These are phyloP conservation scores for Calonectria ilicicola DNA, from an alignment of 2,329 filamentous ascomycete genomes.

Conservation along the genomic window DNA sequence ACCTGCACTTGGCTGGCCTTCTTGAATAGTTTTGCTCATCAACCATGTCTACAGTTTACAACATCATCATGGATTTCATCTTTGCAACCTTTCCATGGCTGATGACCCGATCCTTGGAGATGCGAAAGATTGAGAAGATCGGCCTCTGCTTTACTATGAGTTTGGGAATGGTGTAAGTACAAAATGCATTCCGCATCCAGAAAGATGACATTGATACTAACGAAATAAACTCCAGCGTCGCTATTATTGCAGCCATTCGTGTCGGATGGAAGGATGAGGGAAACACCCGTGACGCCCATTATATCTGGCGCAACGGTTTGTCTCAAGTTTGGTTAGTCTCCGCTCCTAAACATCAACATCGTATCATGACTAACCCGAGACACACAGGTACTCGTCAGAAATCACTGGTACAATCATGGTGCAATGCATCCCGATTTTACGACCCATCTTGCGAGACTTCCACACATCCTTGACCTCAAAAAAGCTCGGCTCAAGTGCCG, in stretches of 20 bases:
- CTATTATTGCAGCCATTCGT: constrained; percentile 60
- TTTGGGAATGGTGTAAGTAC: constrained; percentile 57
- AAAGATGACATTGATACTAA: neutral
- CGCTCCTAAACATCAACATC: neutral
- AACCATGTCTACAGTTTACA: constrained; percentile 54
- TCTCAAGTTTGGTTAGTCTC: constrained; percentile 39
- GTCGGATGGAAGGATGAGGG: constrained; percentile 62
- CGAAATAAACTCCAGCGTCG: constrained; percentile 47
- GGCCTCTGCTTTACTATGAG: constrained; percentile 64
- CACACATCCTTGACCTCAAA: constrained; percentile 40
- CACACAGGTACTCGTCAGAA: constrained; percentile 59
- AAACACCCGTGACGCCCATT: constrained; percentile 58
- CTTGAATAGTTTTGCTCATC: neutral
- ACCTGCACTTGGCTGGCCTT: neutral
- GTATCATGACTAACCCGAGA: neutral
- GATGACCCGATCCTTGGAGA: constrained; percentile 60
- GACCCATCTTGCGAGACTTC: constrained; percentile 54
- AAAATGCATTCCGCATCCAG: neutral
- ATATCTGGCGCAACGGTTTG: constrained; percentile 55
- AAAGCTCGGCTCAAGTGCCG: constrained; percentile 32
- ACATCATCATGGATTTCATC: constrained; percentile 65
- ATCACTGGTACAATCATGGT: constrained; percentile 66
- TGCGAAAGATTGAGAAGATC: constrained; percentile 61
- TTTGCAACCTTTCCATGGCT: constrained; percentile 64
- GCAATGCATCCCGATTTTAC: constrained; percentile 64